Base-by-base conservation (phyloP, 805 yeast genomes). In the Wickerhamiella musiphila region DNA sequence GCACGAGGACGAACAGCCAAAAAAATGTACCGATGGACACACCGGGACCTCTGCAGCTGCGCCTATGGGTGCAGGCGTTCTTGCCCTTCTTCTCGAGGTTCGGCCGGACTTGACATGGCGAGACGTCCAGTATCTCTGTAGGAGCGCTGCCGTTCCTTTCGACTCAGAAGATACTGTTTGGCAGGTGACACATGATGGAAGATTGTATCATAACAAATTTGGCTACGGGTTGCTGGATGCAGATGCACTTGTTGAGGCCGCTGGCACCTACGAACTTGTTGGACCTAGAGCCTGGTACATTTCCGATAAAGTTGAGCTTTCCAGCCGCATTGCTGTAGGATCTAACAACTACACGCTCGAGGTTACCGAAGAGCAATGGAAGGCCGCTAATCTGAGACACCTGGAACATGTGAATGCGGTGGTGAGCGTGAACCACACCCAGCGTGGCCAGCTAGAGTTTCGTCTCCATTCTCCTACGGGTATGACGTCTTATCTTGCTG, bases 41-140 rank as follows among this genome's bases (percentile, higher is more conserved):
- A 94, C 95, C 8, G 98, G 98, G 14, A 90, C 98, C 0, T 86
- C 96, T 15, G 98, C 98, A 0, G 95, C 98, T 11, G 98, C 98
- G 0, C 98, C 98, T 0, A 63, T 90, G 35, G 96, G 95, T 0
- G 95, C 96, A 0, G 98, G 96, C n/a, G 66, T 90, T 1, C 82
- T 78, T 51, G 69, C 95, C 0, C 60, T 90, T 32, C 79, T 79
- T 2, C 59, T 90, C 31, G 73, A 75, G 44, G 83, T 76, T 3
- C 78, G 93, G 42, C 93, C 94, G 1, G 65, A 74, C 4, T 65
- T 90, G 34, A 78, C 94, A 0, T 90, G 98, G 98, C 68, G 98
- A 51, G 98, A 90, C 51, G 64, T 84, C 34, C 98, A 90, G 56
- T 81, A 84, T 47, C 61, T 90, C 14, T 68, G 79, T 3, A 72